phyloP scores from a whole-genome alignment of 2,329 filamentous ascomycete species.

The Paraphaeosphaeria sporulosa region DNA sequence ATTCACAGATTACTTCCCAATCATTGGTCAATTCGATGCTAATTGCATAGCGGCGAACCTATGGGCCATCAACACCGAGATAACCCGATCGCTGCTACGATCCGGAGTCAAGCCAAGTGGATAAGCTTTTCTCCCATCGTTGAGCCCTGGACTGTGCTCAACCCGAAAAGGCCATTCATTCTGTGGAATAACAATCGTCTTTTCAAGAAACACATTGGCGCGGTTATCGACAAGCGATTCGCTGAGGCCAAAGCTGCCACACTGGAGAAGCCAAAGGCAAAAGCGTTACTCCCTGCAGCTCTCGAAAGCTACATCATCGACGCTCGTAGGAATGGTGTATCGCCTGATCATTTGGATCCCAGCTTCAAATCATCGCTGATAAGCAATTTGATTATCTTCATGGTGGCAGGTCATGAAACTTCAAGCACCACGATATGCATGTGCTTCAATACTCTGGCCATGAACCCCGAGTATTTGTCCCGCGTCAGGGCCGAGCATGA shows the following conservation, averaged over 20 bases:
- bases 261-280: constrained; percentile 2
- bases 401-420: constrained; percentile 43
- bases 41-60: constrained; percentile 12
- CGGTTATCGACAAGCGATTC: constrained; percentile 19
- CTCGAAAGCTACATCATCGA: constrained; percentile 6
- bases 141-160: constrained; percentile 14
- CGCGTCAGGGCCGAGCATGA: constrained; percentile 35
- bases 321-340: not conserved
- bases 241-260: constrained; percentile 6
- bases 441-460: constrained; percentile 25
- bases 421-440: constrained; percentile 39
- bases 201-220: constrained; percentile 17
- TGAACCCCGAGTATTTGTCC: constrained; percentile 24
- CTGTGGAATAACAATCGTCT: constrained; percentile 19
- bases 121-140: constrained; percentile 10
- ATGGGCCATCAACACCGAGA: constrained; percentile 10
- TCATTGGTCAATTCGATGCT: not conserved
- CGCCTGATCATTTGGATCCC: constrained; percentile 2
- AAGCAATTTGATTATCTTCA: constrained; percentile 24
- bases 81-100: constrained; percentile 10
- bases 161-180: constrained; percentile 15
- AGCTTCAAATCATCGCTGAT: constrained; percentile 5
- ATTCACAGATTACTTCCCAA: not conserved
- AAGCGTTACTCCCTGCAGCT: constrained; percentile 15
- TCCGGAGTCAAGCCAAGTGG: constrained; percentile 16